A percentile compares a stretch with the other conserved stretches of the same genome.
Conservation (phyloP, 441 rosid genomes). For the Populus hybrid region DNA sequence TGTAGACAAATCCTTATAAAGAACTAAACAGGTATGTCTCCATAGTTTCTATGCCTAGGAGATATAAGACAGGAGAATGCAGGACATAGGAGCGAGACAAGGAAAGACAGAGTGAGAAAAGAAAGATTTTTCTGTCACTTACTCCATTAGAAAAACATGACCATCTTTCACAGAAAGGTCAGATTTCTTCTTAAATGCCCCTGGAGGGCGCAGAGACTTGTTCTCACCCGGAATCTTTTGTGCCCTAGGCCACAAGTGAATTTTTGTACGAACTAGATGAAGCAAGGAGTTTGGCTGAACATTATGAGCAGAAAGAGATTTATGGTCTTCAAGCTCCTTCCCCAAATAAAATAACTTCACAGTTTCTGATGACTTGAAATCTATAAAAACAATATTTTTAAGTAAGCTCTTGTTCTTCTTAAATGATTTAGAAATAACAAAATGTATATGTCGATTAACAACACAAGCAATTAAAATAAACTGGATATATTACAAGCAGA, state of each 20-base stretch:
- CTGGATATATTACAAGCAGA: constrained; percentile 1
- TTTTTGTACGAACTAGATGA: constrained; percentile 88
- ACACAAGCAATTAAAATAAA: not conserved
- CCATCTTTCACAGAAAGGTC: constrained; percentile 98
- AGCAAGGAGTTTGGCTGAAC: constrained; percentile 91
- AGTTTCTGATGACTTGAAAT: constrained; percentile 83
- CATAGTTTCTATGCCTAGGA: not conserved
- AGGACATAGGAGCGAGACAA: not conserved
- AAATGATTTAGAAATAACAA: constrained; percentile 13
- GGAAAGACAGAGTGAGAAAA: not conserved
- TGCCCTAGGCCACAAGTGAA: constrained; percentile 83
- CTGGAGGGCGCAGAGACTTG: constrained; percentile 92
- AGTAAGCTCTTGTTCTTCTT: constrained; percentile 21
- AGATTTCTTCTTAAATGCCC: constrained; percentile 99
- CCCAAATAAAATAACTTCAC: constrained; percentile 84
- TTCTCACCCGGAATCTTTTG: constrained; percentile 91
- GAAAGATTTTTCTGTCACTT: constrained; percentile 30
- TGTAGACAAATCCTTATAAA: not conserved
- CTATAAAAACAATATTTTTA: constrained; percentile 37
- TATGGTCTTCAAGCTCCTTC: constrained; percentile 88
- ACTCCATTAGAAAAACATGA: constrained; percentile 95
- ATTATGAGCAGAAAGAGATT: constrained; percentile 74
- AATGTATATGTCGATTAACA: not conserved
- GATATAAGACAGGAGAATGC: not conserved
- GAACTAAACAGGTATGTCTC: not conserved